Base-by-base conservation (phyloP, 495 filamentous ascomycete genomes). In the Paragyromitra xinjiangensis region DNA sequence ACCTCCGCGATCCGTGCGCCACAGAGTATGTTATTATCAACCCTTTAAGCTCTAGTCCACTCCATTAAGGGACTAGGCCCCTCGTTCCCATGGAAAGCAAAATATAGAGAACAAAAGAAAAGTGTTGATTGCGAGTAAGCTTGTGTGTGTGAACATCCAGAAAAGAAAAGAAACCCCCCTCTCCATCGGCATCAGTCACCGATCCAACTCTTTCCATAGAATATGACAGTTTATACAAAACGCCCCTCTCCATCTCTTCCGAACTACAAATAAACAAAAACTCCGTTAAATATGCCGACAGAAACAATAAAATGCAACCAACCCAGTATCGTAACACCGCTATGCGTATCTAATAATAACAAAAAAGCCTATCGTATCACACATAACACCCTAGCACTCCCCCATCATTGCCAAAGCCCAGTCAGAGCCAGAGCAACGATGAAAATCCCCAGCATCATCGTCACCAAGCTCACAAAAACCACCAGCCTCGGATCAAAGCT, bases 181-280 rank as follows among this genome's bases (percentile, higher is more conserved):
- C 14, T 64, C 69, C 19, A 53, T 58, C 55, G n/a, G 50, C 40
- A 53, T 29, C 4, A 50, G 63, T 48, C 73, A 56, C 26, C 40
- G 14, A 65, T n/a, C 29, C 29, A 34, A 16, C 9, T 6, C 7
- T 6, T 8, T 16, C 40, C 45, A 61, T 29, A 48, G 16, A 42
- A 44, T 34, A 34, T 16, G 40, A 44, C 22, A 66, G 29, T 76
- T 76, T 76, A 71, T 71, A 61, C 29, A 73, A 24, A 45, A 4
- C n/a, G 19, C 19, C 50, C n/a, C 29, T 44, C n/a, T 42, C 7
- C 34, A 24, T 42, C 26, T 34, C 22, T 19, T 8, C 51, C 39
- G 64, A 40, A 50, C 50, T 73, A 59, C 51, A 73, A 73, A 42
- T 39, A 73, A 77, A 65, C 51, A 66, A 77, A 75, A 76, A 77